phyloP scores from a whole-genome alignment of 345 rosid genomes.

The Pugionium cornutum region DNA sequence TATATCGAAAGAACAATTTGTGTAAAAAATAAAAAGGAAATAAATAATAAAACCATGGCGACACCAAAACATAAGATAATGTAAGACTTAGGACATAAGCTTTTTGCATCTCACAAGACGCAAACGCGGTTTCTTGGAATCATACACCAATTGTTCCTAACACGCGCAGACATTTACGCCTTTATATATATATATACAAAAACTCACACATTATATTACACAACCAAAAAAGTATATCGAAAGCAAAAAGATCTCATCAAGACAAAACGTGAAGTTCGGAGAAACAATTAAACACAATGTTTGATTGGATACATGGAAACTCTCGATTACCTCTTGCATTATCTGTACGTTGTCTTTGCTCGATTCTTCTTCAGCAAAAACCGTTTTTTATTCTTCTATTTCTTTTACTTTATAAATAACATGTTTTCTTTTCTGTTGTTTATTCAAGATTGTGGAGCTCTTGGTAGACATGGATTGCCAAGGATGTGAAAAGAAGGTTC shows the following conservation, averaged over 20 bases:
- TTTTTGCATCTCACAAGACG: constrained; percentile 41
- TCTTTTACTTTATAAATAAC: background rate
- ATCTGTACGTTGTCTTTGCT: constrained; percentile 53
- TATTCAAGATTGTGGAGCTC: constrained; percentile 65
- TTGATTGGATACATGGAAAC: constrained; percentile 57
- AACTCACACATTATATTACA: constrained; percentile 18
- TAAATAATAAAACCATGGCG: constrained; percentile 23
- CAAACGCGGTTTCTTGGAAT: constrained; percentile 44
- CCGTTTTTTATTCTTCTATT: background rate
- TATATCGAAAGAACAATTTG: too few relatives aligned
- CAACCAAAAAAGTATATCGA: constrained; percentile 16
- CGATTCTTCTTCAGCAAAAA: background rate
- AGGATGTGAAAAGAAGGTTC: constrained; percentile 76
- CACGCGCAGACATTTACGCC: constrained; percentile 31
- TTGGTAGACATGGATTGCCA: constrained; percentile 87
- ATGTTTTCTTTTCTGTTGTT: background rate
- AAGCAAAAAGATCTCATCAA: constrained; percentile 11
- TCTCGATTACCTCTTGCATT: constrained; percentile 50
- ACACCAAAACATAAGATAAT: constrained; percentile 34
- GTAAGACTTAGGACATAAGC: constrained; percentile 43
- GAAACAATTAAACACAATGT: constrained; percentile 36
- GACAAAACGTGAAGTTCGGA: constrained; percentile 10
- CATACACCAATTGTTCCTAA: constrained; percentile 33
- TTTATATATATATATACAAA: constrained; percentile 11
- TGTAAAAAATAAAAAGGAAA: background rate